Evolutionary conservation across 2,329 filamentous ascomycete genomes (phyloP).

Genomic region (Fusarium lyarnte): DNA sequence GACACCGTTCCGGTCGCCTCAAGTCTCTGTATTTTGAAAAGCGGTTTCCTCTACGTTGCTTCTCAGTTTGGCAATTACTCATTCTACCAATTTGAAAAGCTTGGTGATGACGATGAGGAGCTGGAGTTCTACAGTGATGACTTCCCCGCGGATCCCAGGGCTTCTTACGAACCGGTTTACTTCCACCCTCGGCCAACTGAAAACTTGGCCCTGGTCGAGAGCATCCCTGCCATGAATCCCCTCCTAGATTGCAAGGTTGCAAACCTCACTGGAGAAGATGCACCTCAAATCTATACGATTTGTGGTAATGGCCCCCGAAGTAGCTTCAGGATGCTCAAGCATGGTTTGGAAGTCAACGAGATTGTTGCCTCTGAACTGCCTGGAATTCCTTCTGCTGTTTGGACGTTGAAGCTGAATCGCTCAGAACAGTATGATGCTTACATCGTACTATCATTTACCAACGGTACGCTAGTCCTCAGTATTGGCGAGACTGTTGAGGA

Average conservation of each 20-base stretch:
- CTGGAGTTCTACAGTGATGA: constrained; percentile 85
- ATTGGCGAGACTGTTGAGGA: constrained; percentile 98
- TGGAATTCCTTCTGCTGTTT: constrained; percentile 88
- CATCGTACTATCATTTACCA: constrained; percentile 92
- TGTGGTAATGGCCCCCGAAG: constrained; percentile 90
- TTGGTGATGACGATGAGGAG: constrained; percentile 95
- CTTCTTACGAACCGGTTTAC: constrained; percentile 80
- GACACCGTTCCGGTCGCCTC: constrained; percentile 92
- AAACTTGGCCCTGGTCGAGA: constrained; percentile 86
- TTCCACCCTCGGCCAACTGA: constrained; percentile 83
- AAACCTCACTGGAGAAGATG: constrained; percentile 90
- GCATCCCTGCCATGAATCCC: constrained; percentile 88
- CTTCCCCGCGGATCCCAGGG: constrained; percentile 78
- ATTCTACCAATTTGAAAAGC: constrained; percentile 96
- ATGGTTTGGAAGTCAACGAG: constrained; percentile 92
- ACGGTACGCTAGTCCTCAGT: constrained; percentile 89
- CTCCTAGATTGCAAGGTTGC: constrained; percentile 90
- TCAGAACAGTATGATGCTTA: constrained; percentile 91
- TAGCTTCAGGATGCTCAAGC: constrained; percentile 89
- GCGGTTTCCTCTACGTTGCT: constrained; percentile 92
- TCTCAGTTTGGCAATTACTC: constrained; percentile 93
- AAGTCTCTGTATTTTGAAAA: constrained; percentile 91
- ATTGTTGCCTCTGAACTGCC: constrained; percentile 95
- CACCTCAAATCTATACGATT: constrained; percentile 94
- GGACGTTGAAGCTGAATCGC: constrained; percentile 89